phyloP scores from a whole-genome alignment of 73 alveolate species.

The Tetrahymena elliotti region DNA sequence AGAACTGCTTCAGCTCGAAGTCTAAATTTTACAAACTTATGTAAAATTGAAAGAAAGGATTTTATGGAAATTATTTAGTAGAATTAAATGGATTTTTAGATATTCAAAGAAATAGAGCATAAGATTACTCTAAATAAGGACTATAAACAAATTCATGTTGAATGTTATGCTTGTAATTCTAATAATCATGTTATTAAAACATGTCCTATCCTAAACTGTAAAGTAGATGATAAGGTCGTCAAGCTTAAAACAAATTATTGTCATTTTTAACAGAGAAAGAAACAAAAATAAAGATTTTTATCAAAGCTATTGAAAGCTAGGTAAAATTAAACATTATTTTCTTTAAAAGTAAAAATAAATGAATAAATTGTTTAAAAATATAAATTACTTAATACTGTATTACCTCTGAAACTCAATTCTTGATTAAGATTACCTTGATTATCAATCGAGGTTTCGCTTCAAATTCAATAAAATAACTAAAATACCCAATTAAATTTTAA shows the following conservation, averaged over 20 bases:
- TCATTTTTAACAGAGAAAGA: neutral
- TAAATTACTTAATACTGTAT: too few species aligned
- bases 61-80: too few species aligned
- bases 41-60: neutral
- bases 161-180: neutral
- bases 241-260: neutral
- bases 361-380: too few species aligned
- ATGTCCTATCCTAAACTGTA: neutral
- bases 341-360: too few species aligned
- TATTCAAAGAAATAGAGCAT: neutral
- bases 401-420: too few species aligned
- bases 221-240: neutral
- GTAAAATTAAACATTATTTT: neutral
- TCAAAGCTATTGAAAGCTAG: neutral
- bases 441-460: too few species aligned
- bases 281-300: neutral
- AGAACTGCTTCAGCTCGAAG: neutral
- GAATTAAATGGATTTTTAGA: neutral
- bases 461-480: too few species aligned
- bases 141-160: neutral
- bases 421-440: too few species aligned
- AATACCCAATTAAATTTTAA: too few species aligned
- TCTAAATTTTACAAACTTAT: neutral
- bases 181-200: neutral
- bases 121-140: neutral